phyloP scores from a whole-genome alignment of 805 yeast genomes.

The Suhomyces xylopsoci region DNA sequence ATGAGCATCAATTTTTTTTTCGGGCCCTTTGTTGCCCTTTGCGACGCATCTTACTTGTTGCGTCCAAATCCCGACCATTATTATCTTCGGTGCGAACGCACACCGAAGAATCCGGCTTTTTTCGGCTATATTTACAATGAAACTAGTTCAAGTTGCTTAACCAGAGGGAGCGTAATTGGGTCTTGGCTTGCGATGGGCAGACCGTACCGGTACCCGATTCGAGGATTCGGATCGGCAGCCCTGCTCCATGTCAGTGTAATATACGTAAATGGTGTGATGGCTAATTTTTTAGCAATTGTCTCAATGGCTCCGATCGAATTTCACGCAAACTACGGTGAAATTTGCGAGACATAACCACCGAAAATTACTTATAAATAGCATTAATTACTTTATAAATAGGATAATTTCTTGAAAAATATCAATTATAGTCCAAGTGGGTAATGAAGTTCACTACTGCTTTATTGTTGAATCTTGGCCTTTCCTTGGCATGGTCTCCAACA shows the following conservation, averaged over 20 bases:
- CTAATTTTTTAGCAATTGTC: background rate
- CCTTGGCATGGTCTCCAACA: slow-evolving; percentile 23
- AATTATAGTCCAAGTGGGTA: background rate
- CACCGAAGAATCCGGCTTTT: background rate
- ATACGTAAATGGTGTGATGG: background rate
- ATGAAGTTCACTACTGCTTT: background rate
- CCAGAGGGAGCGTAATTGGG: background rate
- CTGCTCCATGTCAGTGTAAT: background rate
- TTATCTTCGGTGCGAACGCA: background rate
- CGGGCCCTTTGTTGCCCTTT: background rate
- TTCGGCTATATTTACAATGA: background rate
- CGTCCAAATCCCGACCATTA: background rate
- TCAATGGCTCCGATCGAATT: background rate
- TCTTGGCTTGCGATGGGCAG: background rate
- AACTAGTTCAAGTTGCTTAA: background rate
- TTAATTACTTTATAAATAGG: background rate
- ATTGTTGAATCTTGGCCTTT: background rate
- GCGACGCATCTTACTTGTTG: background rate
- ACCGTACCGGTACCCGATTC: background rate
- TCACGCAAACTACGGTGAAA: background rate
- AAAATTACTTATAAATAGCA: background rate
- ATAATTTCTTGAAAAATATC: background rate
- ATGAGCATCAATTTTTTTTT: background rate
- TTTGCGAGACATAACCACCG: background rate
- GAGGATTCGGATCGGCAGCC: background rate